Evolutionary conservation across 352 stramenopile genomes (phyloP).

Genomic region (Globisporangium irregulare): DNA sequence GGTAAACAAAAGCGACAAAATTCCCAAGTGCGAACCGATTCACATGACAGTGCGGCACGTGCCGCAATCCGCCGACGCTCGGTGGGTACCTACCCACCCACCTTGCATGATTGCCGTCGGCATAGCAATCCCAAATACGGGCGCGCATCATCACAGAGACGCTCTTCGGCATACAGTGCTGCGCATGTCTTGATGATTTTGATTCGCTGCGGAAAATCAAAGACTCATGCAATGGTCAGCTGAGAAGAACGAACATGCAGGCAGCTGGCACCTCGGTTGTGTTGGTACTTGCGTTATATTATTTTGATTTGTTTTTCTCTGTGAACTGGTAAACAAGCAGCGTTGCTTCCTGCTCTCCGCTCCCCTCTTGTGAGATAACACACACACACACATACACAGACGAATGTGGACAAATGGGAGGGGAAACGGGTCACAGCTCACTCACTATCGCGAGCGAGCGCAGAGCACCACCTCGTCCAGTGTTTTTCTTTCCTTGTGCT

Average conservation of each 20-base stretch:
- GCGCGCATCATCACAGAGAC: neutral
- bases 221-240: neutral
- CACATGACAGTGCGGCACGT: neutral
- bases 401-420: neutral
- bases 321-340: neutral
- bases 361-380: neutral
- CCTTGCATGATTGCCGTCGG: neutral
- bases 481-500: neutral
- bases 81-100: neutral
- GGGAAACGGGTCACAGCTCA: neutral
- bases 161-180: neutral
- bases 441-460: neutral
- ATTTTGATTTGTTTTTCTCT: slow-evolving; percentile 1
- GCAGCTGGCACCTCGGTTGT: neutral
- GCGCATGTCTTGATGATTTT: neutral
- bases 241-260: neutral
- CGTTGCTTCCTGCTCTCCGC: neutral
- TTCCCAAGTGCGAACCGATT: neutral
- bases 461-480: neutral
- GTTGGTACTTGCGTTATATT: slow-evolving; percentile 3
- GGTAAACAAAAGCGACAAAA: neutral
- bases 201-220: neutral
- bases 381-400: neutral
- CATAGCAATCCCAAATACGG: too few relatives aligned
- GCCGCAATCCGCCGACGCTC: neutral